These are phyloP conservation scores for Punica granatum DNA, from an alignment of 345 rosid species.

Conservation along the genomic window DNA sequence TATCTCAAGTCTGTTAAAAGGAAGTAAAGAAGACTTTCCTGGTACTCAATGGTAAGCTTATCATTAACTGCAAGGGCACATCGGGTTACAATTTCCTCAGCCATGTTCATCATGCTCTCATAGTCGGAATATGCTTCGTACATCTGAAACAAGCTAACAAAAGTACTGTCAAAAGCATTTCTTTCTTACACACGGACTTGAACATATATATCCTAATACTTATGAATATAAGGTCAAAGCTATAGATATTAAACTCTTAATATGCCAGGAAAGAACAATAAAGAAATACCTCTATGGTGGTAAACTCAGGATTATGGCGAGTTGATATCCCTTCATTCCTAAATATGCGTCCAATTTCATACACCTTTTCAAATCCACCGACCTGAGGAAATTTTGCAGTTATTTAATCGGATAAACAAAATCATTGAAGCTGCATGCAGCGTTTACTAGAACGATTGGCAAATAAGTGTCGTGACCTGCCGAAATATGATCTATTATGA, in stretches of 20 bases:
- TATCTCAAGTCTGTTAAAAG: neutral
- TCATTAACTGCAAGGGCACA: conserved; percentile 80
- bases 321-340: conserved; percentile 97
- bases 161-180: neutral
- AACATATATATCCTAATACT: neutral
- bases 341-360: conserved; percentile 93
- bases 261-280: neutral
- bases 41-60: conserved; percentile 71
- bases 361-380: conserved; percentile 98
- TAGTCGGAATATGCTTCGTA: conserved; percentile 95
- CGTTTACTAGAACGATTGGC: neutral
- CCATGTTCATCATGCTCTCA: conserved; percentile 86
- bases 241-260: neutral
- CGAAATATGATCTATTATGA: neutral
- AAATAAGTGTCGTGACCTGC: neutral
- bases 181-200: neutral
- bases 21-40: conserved; percentile 31
- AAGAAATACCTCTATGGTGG: conserved; percentile 82
- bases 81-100: conserved; percentile 71
- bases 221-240: neutral
- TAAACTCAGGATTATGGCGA: conserved; percentile 97
- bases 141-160: conserved; percentile 40
- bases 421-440: neutral
- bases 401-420: conserved; percentile 3
- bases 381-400: conserved; percentile 33